phyloP scores from a whole-genome alignment of 805 yeast genomes.

The Grigorovia humatica region DNA sequence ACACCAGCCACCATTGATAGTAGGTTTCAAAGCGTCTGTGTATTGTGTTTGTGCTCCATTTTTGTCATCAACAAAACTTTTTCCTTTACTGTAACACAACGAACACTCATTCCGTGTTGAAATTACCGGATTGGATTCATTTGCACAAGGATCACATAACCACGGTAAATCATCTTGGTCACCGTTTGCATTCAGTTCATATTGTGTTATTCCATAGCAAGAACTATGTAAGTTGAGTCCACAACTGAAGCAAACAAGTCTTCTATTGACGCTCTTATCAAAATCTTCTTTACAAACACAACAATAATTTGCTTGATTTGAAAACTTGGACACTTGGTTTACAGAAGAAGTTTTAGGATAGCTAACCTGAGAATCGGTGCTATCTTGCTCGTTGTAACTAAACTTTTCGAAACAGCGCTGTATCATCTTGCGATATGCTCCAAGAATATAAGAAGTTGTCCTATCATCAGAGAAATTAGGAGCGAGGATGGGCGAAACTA shows the following conservation, averaged over 20 bases:
- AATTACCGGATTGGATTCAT: slow-evolving; percentile 50
- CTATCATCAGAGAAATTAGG: not conserved
- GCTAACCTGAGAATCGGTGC: not conserved
- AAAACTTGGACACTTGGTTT: too few species aligned
- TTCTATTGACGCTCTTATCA: slow-evolving; percentile 15
- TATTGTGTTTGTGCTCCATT: slow-evolving; percentile 32
- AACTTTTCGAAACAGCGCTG: not conserved
- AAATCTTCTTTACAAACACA: slow-evolving; percentile 42
- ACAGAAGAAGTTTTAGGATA: too few species aligned
- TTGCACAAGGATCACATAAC: slow-evolving; percentile 74
- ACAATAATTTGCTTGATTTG: slow-evolving; percentile 31
- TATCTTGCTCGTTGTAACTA: not conserved
- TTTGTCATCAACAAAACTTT: slow-evolving; percentile 37
- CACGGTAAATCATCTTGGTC: slow-evolving; percentile 31
- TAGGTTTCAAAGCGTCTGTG: slow-evolving; percentile 64
- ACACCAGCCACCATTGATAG: slow-evolving; percentile 61
- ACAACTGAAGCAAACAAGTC: slow-evolving; percentile 48
- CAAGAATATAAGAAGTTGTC: not conserved
- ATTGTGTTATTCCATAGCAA: slow-evolving; percentile 48
- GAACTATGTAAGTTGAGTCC: slow-evolving; percentile 57
- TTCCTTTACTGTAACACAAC: slow-evolving; percentile 50
- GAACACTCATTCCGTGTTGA: slow-evolving; percentile 52
- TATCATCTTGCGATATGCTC: not conserved
- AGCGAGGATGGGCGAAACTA: not conserved
- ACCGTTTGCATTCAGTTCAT: not conserved